A percentile compares a stretch with the other conserved stretches of the same genome.
Evolutionary conservation across 2,329 filamentous ascomycete species (phyloP).

Genomic region (Scedosporium aurantiacum): DNA sequence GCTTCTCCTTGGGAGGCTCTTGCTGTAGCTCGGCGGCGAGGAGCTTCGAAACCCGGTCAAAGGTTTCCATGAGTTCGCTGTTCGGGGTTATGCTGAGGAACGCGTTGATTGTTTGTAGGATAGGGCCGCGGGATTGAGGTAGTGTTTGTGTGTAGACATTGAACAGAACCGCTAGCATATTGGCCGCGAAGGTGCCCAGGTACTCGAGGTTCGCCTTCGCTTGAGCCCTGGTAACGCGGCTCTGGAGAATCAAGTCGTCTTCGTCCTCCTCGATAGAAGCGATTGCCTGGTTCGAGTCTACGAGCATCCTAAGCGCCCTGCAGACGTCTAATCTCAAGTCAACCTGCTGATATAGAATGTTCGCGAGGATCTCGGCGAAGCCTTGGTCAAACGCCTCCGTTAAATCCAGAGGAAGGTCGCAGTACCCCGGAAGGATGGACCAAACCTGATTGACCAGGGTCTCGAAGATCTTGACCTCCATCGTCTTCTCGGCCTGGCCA

Average conservation of each 20-base stretch:
- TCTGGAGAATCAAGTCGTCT: slow-evolving; percentile 65
- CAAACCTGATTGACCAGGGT: slow-evolving; percentile 93
- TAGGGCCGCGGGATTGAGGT: slow-evolving; percentile 80
- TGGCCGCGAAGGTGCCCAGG: slow-evolving; percentile 67
- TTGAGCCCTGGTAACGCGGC: slow-evolving; percentile 61
- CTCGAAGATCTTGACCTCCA: slow-evolving; percentile 96
- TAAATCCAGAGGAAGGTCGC: slow-evolving; percentile 78
- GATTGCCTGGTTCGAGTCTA: slow-evolving; percentile 85
- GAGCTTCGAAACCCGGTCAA: slow-evolving; percentile 75
- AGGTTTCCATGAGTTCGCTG: slow-evolving; percentile 74
- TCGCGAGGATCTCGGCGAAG: slow-evolving; percentile 85
- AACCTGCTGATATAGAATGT: slow-evolving; percentile 84
- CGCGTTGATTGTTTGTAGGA: slow-evolving; percentile 88
- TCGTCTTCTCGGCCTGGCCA: slow-evolving; percentile 72
- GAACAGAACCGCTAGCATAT: slow-evolving; percentile 92
- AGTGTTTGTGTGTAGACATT: slow-evolving; percentile 97
- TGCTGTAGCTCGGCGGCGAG: slow-evolving; percentile 59
- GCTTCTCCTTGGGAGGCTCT: slow-evolving; percentile 46
- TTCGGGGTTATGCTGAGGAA: slow-evolving; percentile 80
- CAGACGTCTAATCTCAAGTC: slow-evolving; percentile 82
- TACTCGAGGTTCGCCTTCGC: slow-evolving; percentile 76
- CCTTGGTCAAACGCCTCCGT: slow-evolving; percentile 66
- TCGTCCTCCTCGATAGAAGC: slow-evolving; percentile 56
- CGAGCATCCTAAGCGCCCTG: slow-evolving; percentile 70
- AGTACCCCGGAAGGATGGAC: slow-evolving; percentile 89